Evolutionary conservation across 228 moss, liverwort and hornwort genomes (phyloP), one percentile per base, ranked within the genome.

Genomic region (Sphagnum magellanicum): DNA sequence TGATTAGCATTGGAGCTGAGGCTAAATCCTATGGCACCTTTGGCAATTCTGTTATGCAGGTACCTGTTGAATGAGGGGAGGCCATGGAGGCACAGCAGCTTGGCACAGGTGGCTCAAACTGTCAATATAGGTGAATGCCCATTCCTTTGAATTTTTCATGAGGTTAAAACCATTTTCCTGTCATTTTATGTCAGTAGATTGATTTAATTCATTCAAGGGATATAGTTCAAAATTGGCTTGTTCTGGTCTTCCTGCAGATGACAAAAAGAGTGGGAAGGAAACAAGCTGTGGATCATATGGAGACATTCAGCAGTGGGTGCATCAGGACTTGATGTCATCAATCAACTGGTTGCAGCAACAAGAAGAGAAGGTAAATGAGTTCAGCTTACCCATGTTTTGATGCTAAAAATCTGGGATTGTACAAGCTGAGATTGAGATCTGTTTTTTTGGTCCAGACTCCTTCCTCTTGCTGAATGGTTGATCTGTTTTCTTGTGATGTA

Each of bases 11-110:
- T 32, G 32, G 32, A 32, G 32, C 32, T 32, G 32, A 32, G 32
- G 32, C 32, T 32, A 32, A 32, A 32, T 32, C 32, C 32, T 32
- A 32, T 32, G 32, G 32, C 32, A 32, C 32, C 32, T 32, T 32
- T 32, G 32, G 32, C 32, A 32, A 32, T 32, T 32, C 32, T 32
- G 12, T 59, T 49, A 11, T 75, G 73, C 79, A 86, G 86, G 51
- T 92, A 87, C 67, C 78, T 95, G 68, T 75, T 95, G 80, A 75
- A 95, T 60, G 83, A 87, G 66, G 95, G 95, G 75, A 90, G 79
- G 67, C 83, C 92, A 49, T 95, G 92, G 94, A 88, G 75, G 74
- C 63, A 76, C 70, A 79, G 83, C 78, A 74, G 68, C 77, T 53
- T 70, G 65, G 48, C 53, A 10, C 50, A 74, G 61, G 70, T 64